Percentiles rank a stretch among this genome's conserved stretches.
Conservation (phyloP, 1,284 basidiomycete species). For the Ceratobasidium theobromae region DNA sequence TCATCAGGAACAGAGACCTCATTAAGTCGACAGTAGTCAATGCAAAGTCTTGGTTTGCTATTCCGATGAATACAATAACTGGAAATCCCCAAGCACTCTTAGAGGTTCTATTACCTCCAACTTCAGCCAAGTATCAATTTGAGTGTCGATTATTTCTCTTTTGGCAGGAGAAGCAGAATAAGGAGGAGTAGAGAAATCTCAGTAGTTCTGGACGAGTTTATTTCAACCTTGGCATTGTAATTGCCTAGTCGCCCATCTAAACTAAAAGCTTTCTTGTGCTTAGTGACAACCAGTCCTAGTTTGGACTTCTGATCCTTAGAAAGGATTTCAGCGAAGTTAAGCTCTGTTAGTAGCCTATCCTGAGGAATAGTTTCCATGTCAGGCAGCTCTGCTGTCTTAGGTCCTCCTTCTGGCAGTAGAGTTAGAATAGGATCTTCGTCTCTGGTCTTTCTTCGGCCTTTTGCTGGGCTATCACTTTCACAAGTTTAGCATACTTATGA, state of each 20-base stretch:
- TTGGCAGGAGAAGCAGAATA: slow-evolving; percentile 43
- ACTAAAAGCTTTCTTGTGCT: slow-evolving; percentile 38
- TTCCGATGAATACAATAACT: slow-evolving; percentile 43
- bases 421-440: no score
- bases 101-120: slow-evolving; percentile 44
- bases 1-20: slow-evolving; percentile 45
- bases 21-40: slow-evolving; percentile 46
- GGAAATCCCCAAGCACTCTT: slow-evolving; percentile 44
- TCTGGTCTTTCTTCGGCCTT: no score
- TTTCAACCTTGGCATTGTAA: slow-evolving; percentile 34
- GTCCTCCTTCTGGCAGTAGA: no score
- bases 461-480: no score
- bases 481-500: no score
- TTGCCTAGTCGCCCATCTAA: slow-evolving; percentile 41
- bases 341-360: no score
- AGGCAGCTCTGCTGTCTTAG: no score
- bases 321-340: no score
- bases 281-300: no score
- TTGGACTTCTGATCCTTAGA: no score
- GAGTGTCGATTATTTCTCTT: slow-evolving; percentile 42
- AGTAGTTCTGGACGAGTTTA: slow-evolving; percentile 32
- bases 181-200: slow-evolving; percentile 39
- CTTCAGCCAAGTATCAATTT: slow-evolving; percentile 42
- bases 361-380: no score
- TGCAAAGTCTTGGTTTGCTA: slow-evolving; percentile 41